Evolutionary conservation across 139 green algal genomes (phyloP).

Genomic region (Tetraselmis striata): DNA sequence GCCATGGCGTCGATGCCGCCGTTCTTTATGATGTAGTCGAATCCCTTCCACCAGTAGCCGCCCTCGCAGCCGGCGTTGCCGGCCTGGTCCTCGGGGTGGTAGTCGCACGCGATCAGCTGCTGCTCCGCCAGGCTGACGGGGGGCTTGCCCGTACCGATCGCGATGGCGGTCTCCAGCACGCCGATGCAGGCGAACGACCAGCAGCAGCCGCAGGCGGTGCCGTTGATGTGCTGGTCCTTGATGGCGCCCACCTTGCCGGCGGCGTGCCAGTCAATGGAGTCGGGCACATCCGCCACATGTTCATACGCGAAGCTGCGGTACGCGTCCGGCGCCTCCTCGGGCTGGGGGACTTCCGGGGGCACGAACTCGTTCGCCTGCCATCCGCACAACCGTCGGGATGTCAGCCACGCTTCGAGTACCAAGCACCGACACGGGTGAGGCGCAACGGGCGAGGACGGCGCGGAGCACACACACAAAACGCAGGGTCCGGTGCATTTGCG

Average conservation of each 20-base stretch:
- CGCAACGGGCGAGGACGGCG: too few relatives aligned
- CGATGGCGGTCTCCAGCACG: constrained; percentile 1
- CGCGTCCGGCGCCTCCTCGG: neutral
- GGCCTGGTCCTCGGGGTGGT: neutral
- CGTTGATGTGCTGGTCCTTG: constrained; percentile 10
- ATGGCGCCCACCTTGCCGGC: neutral
- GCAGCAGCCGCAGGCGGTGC: constrained; percentile 2
- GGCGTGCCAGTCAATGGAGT: neutral
- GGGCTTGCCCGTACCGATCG: neutral
- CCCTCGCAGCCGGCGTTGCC: constrained; percentile 5
- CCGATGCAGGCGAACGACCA: constrained; percentile 8
- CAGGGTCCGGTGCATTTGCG: too few relatives aligned
- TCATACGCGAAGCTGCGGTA: neutral
- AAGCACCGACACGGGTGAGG: too few relatives aligned
- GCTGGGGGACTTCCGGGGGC: neutral
- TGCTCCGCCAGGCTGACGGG: constrained; percentile 8
- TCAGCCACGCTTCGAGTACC: too few relatives aligned
- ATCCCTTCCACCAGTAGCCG: constrained; percentile 2
- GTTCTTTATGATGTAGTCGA: constrained; percentile 12
- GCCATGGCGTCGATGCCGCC: constrained; percentile 10
- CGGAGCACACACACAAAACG: too few relatives aligned
- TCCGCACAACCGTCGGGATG: neutral
- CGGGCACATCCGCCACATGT: neutral
- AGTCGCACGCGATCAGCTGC: constrained; percentile 10
- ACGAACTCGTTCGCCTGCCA: neutral